Conservation (phyloP, 257 asterid species). For the Solanum habrochaites region DNA sequence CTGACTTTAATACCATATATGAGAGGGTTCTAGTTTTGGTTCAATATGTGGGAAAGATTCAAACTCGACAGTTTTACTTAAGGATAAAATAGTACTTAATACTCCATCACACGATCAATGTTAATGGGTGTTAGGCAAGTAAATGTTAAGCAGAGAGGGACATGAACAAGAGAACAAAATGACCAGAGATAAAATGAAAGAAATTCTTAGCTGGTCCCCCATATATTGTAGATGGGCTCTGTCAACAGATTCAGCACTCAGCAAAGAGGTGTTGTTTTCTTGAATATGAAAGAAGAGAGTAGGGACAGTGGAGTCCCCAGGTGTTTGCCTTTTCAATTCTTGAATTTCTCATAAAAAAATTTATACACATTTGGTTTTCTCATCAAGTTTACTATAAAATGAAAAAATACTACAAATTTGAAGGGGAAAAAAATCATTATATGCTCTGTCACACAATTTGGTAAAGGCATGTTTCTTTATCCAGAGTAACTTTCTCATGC, state of each 20-base stretch:
- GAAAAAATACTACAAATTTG: background rate
- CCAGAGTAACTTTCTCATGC: slow-evolving; percentile 23
- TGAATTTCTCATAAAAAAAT: background rate
- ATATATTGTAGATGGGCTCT: background rate
- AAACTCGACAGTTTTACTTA: background rate
- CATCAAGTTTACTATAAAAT: slow-evolving; percentile 2
- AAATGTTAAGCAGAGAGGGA: slow-evolving; percentile 4
- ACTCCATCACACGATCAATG: background rate
- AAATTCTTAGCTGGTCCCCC: background rate
- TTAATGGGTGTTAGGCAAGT: background rate
- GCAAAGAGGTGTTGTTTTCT: slow-evolving; percentile 11
- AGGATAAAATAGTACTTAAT: background rate
- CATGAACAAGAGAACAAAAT: background rate
- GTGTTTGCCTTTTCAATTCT: background rate
- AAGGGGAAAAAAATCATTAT: background rate
- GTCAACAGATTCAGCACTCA: slow-evolving; percentile 6
- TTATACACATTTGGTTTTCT: background rate
- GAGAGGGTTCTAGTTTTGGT: background rate
- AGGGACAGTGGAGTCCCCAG: background rate
- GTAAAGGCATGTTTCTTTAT: slow-evolving; percentile 7
- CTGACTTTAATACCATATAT: background rate
- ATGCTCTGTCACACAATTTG: slow-evolving; percentile 3
- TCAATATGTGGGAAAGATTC: background rate
- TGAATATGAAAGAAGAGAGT: background rate
- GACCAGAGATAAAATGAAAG: background rate